These are phyloP conservation scores for Fusarium armeniacum DNA, from an alignment of 2,329 filamentous ascomycete species.

Conservation along the genomic window DNA sequence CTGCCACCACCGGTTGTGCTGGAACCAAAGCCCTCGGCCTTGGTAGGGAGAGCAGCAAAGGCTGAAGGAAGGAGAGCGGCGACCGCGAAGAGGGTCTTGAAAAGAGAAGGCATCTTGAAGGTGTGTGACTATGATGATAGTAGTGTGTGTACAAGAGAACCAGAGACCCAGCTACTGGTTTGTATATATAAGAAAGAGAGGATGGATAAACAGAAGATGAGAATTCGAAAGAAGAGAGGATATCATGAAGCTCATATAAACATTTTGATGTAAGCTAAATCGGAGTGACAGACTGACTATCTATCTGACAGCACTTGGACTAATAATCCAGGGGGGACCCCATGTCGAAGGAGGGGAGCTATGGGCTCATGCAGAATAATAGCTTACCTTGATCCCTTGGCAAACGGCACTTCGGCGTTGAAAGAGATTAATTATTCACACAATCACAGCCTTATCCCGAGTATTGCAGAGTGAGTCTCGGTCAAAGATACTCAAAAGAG, in stretches of 20 bases:
- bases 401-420: slow-evolving; percentile 40
- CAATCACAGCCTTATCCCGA: slow-evolving; percentile 21
- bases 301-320: not conserved
- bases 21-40: slow-evolving; percentile 60
- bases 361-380: not conserved
- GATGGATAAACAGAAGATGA: slow-evolving; percentile 6
- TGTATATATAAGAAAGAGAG: slow-evolving; percentile 10
- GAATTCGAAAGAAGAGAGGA: not conserved
- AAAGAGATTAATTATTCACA: not conserved
- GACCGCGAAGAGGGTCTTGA: slow-evolving; percentile 41
- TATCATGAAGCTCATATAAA: slow-evolving; percentile 29
- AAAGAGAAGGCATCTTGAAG: slow-evolving; percentile 41
- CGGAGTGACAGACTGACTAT: not conserved
- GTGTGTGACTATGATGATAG: not conserved
- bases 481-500: slow-evolving; percentile 14
- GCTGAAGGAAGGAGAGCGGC: slow-evolving; percentile 39
- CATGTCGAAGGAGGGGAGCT: slow-evolving; percentile 10
- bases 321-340: slow-evolving; percentile 1
- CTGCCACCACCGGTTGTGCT: slow-evolving; percentile 72
- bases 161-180: slow-evolving; percentile 40
- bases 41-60: slow-evolving; percentile 51
- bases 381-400: slow-evolving; percentile 28
- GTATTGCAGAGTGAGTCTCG: not conserved
- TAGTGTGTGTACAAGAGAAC: slow-evolving; percentile 10
- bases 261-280: slow-evolving; percentile 16